A percentile compares a stretch with the other conserved stretches of the same genome.
Evolutionary conservation across 805 yeast species (phyloP).

Genomic region (Nakazawaea anatomiae): DNA sequence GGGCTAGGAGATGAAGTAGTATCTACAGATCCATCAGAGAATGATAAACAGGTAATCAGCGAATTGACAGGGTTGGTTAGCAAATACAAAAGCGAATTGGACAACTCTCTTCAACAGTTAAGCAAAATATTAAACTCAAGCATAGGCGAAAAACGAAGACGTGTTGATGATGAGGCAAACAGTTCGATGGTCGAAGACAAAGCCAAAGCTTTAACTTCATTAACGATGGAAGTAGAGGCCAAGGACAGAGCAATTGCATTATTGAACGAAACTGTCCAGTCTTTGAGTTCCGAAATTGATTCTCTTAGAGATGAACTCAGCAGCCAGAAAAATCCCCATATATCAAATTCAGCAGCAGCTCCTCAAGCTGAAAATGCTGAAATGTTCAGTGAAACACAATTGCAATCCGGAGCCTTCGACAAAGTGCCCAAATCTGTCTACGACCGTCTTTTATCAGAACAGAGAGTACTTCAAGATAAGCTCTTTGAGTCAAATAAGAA

Average conservation of each 20-base stretch:
- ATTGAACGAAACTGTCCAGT: neutral
- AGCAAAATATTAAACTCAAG: neutral
- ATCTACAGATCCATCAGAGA: neutral
- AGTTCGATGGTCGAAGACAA: neutral
- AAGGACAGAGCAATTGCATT: neutral
- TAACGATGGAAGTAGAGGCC: neutral
- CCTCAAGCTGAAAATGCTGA: neutral
- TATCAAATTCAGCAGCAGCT: no score
- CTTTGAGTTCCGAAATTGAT: neutral
- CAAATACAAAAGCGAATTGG: neutral
- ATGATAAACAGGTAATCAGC: neutral
- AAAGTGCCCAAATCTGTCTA: conserved; percentile 57
- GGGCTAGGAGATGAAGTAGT: neutral
- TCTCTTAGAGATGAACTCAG: no score
- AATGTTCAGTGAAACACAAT: neutral
- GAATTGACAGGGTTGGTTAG: neutral
- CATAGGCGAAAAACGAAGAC: neutral
- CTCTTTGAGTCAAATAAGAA: conserved; percentile 46
- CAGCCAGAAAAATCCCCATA: no score
- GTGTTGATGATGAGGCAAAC: neutral
- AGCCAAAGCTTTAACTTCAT: neutral
- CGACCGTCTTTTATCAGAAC: conserved; percentile 55
- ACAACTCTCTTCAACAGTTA: neutral
- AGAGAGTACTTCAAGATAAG: conserved; percentile 38
- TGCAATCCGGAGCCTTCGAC: conserved; percentile 15